phyloP scores from a whole-genome alignment of 2,329 filamentous ascomycete genomes.

The Paecilomyces niveus region DNA sequence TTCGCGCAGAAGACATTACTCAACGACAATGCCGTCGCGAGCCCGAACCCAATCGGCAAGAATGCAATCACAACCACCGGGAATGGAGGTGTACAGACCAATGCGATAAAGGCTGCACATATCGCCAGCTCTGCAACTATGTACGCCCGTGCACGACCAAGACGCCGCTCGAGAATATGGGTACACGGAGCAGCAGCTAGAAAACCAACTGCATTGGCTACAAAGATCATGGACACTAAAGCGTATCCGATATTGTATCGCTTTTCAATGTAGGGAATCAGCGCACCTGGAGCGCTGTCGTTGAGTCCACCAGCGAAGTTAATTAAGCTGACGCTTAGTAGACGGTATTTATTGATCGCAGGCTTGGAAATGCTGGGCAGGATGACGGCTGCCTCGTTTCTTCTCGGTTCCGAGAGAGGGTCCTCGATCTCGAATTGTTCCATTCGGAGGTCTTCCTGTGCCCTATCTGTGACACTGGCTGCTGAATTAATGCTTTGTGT shows the following conservation, averaged over 20 bases:
- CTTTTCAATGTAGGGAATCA: constrained; percentile 74
- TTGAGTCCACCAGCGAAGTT: constrained; percentile 65
- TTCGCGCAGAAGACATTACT: constrained; percentile 53
- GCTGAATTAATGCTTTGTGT: not conserved
- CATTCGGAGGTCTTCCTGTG: not conserved
- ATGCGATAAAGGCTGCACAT: constrained; percentile 55
- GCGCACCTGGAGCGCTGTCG: constrained; percentile 67
- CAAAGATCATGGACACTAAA: constrained; percentile 73
- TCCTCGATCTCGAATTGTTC: not conserved
- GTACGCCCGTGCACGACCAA: constrained; percentile 61
- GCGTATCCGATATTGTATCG: constrained; percentile 72
- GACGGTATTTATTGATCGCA: constrained; percentile 62
- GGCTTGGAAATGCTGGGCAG: constrained; percentile 16
- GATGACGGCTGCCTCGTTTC: not conserved
- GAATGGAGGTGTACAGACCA: constrained; percentile 65
- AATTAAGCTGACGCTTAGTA: constrained; percentile 57
- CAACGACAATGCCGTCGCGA: constrained; percentile 45
- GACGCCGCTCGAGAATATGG: constrained; percentile 52
- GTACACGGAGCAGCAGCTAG: constrained; percentile 63
- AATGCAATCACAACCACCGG: constrained; percentile 59
- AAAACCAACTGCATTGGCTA: constrained; percentile 70
- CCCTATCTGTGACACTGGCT: not conserved
- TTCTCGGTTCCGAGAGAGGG: not conserved
- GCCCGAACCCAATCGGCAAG: constrained; percentile 55
- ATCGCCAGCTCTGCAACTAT: constrained; percentile 53